Base-by-base conservation (phyloP, 1,139 yeast genomes). In the Blastobotrys indianensis region DNA sequence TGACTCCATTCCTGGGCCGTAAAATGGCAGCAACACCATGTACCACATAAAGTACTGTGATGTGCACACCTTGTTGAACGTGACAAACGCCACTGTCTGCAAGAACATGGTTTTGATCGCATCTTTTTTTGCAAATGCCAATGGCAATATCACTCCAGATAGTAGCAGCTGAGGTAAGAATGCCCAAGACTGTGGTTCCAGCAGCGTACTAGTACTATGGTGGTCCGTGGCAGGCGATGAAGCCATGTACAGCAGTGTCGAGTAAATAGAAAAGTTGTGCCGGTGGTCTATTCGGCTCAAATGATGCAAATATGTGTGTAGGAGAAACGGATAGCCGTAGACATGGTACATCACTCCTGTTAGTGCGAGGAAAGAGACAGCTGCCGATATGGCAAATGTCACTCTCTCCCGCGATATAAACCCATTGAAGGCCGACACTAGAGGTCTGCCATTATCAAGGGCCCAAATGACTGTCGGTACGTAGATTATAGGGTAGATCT, bases 1-100 rank as follows among this genome's bases (percentile, higher is more conserved):
- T 4, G 17, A 4, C 11, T 55, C 53, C 41, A 48, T 20, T 55
- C 55, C 23, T 53, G 59, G 8, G 59, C 56, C 9, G 59, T 72
- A 81, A 46, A 85, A 78, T 1, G 97, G 97, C 41, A 88, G 65
- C 55, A 88, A 77, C 12, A 88, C 86, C 59, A 92, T 69, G 62
- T 82, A 88, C 97, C 98, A 92, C 55, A 90, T 79, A 64, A 92
- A 92, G 64, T 92, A 92, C 58, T 70, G 74, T 1, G 96, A 86
- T 0, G 98, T 92, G 58, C 94, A 85, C 32, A 92, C 97, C 66
- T 92, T 92, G 69, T 92, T 92, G 68, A 83, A 87, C 1, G 94
- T 74, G 32, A 90, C 96, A 68, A 92, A 92, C 28, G 87, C 76
- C 64, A 87, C 82, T 1, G 98, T 92, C 65, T 90, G 97, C n/a